These are phyloP conservation scores for Coemansia sp. DNA, from an alignment of 192 early-diverging fungal genomes.

Conservation along the genomic window DNA sequence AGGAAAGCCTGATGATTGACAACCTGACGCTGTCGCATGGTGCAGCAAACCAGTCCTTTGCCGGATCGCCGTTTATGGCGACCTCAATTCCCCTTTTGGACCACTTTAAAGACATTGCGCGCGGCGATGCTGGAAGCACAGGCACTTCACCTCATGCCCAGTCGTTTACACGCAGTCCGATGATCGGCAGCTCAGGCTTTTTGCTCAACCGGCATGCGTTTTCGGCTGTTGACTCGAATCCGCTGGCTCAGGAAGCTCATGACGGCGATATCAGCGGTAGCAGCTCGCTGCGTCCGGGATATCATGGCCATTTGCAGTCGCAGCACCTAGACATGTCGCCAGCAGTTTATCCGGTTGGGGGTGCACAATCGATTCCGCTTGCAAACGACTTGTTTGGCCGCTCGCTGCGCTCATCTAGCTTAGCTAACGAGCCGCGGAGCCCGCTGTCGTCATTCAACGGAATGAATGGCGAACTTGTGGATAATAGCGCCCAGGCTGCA, in stretches of 20 bases:
- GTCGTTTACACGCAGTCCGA: slow-evolving; percentile 42
- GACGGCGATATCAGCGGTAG: slow-evolving; percentile 10
- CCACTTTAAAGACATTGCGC: slow-evolving; percentile 33
- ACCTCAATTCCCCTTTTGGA: slow-evolving; percentile 53
- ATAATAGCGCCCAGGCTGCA: neutral
- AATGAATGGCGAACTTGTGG: slow-evolving; percentile 6
- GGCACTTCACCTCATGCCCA: slow-evolving; percentile 41
- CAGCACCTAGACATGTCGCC: slow-evolving; percentile 36
- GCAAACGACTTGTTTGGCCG: slow-evolving; percentile 38
- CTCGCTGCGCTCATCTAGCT: slow-evolving; percentile 37
- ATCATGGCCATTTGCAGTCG: slow-evolving; percentile 24
- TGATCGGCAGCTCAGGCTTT: slow-evolving; percentile 17
- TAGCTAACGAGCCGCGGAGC: slow-evolving; percentile 36
- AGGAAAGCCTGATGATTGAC: slow-evolving; percentile 51
- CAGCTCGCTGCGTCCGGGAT: slow-evolving; percentile 13
- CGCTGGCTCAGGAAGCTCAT: slow-evolving; percentile 4
- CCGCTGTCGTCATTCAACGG: slow-evolving; percentile 25
- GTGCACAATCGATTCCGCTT: slow-evolving; percentile 33
- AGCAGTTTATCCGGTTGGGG: slow-evolving; percentile 27
- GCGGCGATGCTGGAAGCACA: slow-evolving; percentile 20
- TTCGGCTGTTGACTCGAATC: slow-evolving; percentile 25
- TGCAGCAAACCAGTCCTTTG: slow-evolving; percentile 38
- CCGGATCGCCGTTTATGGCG: slow-evolving; percentile 43
- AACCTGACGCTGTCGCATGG: slow-evolving; percentile 44
- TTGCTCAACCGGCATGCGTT: slow-evolving; percentile 49